Base-by-base conservation (phyloP, 1,139 yeast genomes). In the Wickerhamiella pararugosa region DNA sequence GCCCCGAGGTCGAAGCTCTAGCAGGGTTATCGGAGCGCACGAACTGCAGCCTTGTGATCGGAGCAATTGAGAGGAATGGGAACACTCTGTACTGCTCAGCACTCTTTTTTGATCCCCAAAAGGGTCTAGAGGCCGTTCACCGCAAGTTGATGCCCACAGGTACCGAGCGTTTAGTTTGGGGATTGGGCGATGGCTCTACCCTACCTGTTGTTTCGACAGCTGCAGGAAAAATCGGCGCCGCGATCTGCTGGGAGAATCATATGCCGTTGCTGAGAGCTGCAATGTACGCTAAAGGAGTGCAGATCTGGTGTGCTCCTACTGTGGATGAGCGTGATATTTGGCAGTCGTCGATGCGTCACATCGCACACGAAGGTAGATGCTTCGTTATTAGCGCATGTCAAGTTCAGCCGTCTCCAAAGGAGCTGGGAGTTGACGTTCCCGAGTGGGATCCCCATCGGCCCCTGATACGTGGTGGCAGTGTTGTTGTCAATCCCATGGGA, bases 171-270 rank as follows among this genome's bases (percentile, higher is more conserved):
- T 51, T 65, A 32, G 51, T 64, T 6, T 65, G 69, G 68, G 67
- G 66, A 3, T 58, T 58, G 37, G 69, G 69, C 29, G 69, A 64
- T 42, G 70, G 70, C 2, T 62, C 66, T 5, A 63, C 67, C 2
- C 47, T 65, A 36, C 59, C 61, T 6, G 60, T 59, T 2, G 57
- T 61, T 21, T 55, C 60, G 21, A 49, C 58, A 25, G 44, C 50
- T 2, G 58, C 55, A 6, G 67, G 68, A 9, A 56, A 54, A 36
- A 47, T 64, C 10, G 68, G 68, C 26, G 69, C 66, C 25, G 67
- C 61, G 29, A 64, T 65, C 40, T 65, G 69, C 50, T 64, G 70
- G 68, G 69, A 65, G 44, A 65, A 65, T 47, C 54, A 53, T 48
- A 54, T 60, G 55, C 66, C 66, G 7, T 46, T 63, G 43, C 51